A percentile compares a stretch with the other conserved stretches of the same genome.
phyloP scores from a whole-genome alignment of 2,329 filamentous ascomycete genomes.

The Fusarium xylarioides region DNA sequence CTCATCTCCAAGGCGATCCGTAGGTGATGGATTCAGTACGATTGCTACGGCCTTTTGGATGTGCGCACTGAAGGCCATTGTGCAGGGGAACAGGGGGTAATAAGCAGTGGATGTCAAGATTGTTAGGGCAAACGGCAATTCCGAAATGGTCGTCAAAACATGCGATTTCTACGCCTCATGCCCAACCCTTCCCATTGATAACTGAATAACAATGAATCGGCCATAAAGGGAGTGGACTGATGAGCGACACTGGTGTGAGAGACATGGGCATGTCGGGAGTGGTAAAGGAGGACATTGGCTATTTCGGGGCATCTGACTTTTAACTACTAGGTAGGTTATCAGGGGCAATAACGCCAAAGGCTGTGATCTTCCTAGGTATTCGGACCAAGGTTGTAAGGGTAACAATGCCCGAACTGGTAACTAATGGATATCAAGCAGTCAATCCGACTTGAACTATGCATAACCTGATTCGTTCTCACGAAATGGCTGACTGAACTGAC shows the following conservation, averaged over 20 bases:
- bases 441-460: neutral
- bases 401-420: neutral
- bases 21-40: neutral
- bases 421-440: neutral
- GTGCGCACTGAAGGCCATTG: neutral
- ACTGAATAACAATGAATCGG: constrained; percentile 16
- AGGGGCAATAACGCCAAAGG: constrained; percentile 11
- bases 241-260: neutral
- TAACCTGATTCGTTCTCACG: neutral
- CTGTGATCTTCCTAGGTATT: neutral
- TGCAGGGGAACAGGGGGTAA: neutral
- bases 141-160: constrained; percentile 3
- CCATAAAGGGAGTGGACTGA: constrained; percentile 19
- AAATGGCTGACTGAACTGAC: neutral
- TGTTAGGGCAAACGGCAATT: neutral
- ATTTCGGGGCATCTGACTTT: constrained; percentile 5
- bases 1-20: constrained; percentile 12
- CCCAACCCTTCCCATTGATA: neutral
- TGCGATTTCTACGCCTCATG: constrained; percentile 3
- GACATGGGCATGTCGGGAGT: constrained; percentile 12
- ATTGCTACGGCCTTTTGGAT: neutral
- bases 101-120: neutral
- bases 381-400: neutral
- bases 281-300: constrained; percentile 5
- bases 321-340: constrained; percentile 1